Conservation (phyloP, 208 protist genomes). For the Herpetomonas samuelpessoai region DNA sequence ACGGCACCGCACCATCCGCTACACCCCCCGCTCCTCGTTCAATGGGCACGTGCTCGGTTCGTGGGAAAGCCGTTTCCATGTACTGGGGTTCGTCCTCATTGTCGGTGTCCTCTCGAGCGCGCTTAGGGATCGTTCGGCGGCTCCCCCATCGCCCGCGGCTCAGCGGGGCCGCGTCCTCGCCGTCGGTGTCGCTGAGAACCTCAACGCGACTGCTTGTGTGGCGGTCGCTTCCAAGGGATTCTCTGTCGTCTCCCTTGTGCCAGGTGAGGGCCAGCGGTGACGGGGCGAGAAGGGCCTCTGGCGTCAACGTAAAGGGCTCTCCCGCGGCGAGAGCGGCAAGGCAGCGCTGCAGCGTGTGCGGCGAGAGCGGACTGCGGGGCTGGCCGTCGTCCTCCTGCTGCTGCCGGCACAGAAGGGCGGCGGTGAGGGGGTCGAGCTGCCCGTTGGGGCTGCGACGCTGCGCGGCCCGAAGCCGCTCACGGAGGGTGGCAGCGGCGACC, state of each 20-base stretch:
- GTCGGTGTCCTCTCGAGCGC: conserved; percentile 11
- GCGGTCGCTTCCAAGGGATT: conserved; percentile 9
- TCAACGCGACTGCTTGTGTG: conserved; percentile 12
- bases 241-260: conserved; percentile 19
- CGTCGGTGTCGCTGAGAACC: not conserved
- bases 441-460: not conserved
- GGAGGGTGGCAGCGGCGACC: not conserved
- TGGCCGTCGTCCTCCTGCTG: conserved; percentile 9
- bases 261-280: conserved; percentile 37
- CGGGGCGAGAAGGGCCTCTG: conserved; percentile 32
- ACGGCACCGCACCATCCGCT: too few species aligned
- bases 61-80: too few species aligned
- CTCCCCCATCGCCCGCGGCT: not conserved
- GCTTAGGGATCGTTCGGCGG: not conserved
- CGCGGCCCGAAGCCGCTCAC: not conserved
- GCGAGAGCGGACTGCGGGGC: conserved; percentile 30
- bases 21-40: too few species aligned
- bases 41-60: too few species aligned
- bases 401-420: conserved; percentile 16
- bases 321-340: conserved; percentile 16
- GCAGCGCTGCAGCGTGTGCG: conserved; percentile 28
- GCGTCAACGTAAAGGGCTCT: conserved; percentile 22
- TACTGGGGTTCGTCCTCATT: too few species aligned
- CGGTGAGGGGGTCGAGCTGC: conserved; percentile 23
- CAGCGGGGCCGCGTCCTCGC: not conserved